These are phyloP conservation scores for Termitomyces sp. DNA, from an alignment of 768 basidiomycete species.

Conservation along the genomic window DNA sequence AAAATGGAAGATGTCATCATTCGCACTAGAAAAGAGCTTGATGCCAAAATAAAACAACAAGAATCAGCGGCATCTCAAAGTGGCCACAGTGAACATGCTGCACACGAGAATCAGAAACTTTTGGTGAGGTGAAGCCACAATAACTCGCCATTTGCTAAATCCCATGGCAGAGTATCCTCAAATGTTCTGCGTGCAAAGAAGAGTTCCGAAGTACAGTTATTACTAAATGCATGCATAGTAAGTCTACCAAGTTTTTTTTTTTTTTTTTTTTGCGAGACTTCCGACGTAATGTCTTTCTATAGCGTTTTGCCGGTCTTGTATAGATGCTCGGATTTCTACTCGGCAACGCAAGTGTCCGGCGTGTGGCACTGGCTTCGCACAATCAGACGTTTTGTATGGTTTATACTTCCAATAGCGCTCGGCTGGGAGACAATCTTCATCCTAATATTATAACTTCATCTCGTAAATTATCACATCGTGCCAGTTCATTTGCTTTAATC, in stretches of 20 bases:
- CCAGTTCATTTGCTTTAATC: slow-evolving; percentile 4
- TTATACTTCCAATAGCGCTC: slow-evolving; percentile 40
- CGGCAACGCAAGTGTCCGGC: slow-evolving; percentile 93
- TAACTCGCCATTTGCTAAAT: neutral
- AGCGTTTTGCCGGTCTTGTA: slow-evolving; percentile 84
- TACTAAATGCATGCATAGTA: slow-evolving; percentile 90
- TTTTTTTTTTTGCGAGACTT: neutral
- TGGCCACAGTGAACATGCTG: slow-evolving; percentile 1
- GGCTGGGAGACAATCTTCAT: neutral
- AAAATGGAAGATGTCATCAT: slow-evolving; percentile 43
- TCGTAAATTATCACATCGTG: slow-evolving; percentile 10
- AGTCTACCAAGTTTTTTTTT: slow-evolving; percentile 23
- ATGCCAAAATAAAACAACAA: slow-evolving; percentile 7
- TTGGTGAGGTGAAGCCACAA: slow-evolving; percentile 36
- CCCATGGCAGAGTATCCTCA: slow-evolving; percentile 59
- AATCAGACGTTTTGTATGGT: slow-evolving; percentile 60
- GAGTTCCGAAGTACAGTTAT: slow-evolving; percentile 76
- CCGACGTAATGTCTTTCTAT: neutral
- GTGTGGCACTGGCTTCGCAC: slow-evolving; percentile 76
- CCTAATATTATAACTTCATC: slow-evolving; percentile 14
- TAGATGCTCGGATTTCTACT: slow-evolving; percentile 83
- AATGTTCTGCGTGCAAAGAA: slow-evolving; percentile 83
- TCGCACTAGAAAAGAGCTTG: slow-evolving; percentile 40
- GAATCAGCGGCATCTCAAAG: slow-evolving; percentile 1
- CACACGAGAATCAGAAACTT: slow-evolving; percentile 21